These are phyloP conservation scores for Aspergillus aculeatinus DNA, from an alignment of 2,329 filamentous ascomycete species.

Conservation along the genomic window DNA sequence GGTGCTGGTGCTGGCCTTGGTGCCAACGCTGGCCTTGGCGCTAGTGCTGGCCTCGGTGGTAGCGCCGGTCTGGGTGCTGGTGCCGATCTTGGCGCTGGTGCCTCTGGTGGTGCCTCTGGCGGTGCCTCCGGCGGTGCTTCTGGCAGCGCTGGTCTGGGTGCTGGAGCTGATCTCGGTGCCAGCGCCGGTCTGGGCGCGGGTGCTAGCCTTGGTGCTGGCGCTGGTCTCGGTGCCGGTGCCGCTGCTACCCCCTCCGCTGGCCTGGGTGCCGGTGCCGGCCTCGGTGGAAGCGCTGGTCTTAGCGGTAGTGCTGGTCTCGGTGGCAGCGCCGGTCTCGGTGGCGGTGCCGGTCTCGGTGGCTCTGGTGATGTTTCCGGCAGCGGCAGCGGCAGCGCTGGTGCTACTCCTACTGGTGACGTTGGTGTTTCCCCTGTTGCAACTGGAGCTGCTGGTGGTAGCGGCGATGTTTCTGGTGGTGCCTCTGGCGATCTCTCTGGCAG, in stretches of 20 bases:
- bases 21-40: no score
- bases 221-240: background rate
- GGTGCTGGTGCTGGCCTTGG: background rate
- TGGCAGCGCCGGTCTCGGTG: background rate
- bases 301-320: background rate
- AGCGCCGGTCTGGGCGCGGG: background rate
- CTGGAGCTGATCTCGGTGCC: background rate
- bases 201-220: background rate
- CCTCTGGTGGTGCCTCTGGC: background rate
- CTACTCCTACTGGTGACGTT: background rate
- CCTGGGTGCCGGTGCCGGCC: background rate
- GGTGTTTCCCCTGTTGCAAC: background rate
- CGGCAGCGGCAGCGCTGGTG: background rate
- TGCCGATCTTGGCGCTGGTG: constrained; percentile 2
- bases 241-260: background rate
- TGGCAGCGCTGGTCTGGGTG: background rate
- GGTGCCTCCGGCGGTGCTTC: background rate
- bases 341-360: background rate
- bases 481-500: background rate
- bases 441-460: background rate
- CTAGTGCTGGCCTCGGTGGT: background rate
- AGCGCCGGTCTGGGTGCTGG: background rate
- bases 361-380: background rate
- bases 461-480: background rate
- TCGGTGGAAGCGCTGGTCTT: background rate